Evolutionary conservation across 1,284 basidiomycete genomes (phyloP).

Genomic region (Apiotrichum porosum): DNA sequence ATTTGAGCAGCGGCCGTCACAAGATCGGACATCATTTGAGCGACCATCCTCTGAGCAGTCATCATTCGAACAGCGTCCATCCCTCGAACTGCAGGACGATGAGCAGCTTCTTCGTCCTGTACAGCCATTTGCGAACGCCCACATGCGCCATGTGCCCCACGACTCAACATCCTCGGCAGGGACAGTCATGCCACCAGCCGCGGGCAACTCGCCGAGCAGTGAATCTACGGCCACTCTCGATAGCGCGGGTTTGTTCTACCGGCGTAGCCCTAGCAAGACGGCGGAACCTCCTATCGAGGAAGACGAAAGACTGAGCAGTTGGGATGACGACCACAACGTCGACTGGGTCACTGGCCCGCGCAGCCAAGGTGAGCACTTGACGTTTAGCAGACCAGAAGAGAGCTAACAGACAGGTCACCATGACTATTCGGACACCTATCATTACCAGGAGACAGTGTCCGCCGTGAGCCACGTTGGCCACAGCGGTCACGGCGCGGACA

Average conservation of each 20-base stretch:
- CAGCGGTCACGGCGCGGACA: too few relatives aligned
- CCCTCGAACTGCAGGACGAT: background rate
- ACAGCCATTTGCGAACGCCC: constrained; percentile 21
- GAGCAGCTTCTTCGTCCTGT: constrained; percentile 3
- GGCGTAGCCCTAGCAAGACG: constrained; percentile 26
- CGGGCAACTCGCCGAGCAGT: constrained; percentile 19
- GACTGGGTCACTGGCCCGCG: too few relatives aligned
- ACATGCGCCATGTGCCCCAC: constrained; percentile 23
- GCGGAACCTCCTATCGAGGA: constrained; percentile 8
- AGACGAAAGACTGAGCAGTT: too few relatives aligned
- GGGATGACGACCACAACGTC: too few relatives aligned
- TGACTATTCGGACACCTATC: constrained; percentile 1
- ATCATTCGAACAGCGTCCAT: background rate
- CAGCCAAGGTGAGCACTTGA: too few relatives aligned
- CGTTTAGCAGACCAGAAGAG: too few relatives aligned
- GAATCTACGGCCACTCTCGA: constrained; percentile 19
- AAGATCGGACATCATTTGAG: too few relatives aligned
- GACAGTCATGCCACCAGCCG: constrained; percentile 11
- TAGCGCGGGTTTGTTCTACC: background rate
- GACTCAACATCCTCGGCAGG: constrained; percentile 31
- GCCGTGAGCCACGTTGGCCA: background rate
- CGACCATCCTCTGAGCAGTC: too few relatives aligned
- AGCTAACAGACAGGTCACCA: background rate
- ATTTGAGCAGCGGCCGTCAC: too few relatives aligned
- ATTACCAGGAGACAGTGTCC: background rate